A percentile compares a stretch with the other conserved stretches of the same genome.
phyloP scores from a whole-genome alignment of 2,329 filamentous ascomycete species.

The Lachnellula arida region DNA sequence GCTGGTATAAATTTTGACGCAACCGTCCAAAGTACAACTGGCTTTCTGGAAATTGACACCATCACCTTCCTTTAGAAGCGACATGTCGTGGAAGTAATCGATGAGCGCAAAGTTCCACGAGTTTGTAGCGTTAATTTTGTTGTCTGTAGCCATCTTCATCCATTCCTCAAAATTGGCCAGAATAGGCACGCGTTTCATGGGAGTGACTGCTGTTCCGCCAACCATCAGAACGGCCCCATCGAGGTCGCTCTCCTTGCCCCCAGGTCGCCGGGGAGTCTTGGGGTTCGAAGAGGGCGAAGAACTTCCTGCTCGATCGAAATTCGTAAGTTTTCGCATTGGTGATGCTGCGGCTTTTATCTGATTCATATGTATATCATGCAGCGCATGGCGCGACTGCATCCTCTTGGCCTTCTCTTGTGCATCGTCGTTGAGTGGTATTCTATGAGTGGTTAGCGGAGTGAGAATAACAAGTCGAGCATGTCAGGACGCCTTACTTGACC shows the following conservation, averaged over 20 bases:
- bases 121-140: slow-evolving; percentile 97
- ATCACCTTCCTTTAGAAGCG: slow-evolving; percentile 89
- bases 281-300: slow-evolving; percentile 52
- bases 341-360: slow-evolving; percentile 80
- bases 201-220: slow-evolving; percentile 74
- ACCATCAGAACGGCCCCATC: slow-evolving; percentile 61
- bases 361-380: slow-evolving; percentile 87
- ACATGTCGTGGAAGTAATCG: slow-evolving; percentile 99
- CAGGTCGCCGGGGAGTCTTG: slow-evolving; percentile 45
- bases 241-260: slow-evolving; percentile 39
- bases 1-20: slow-evolving; percentile 98
- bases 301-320: slow-evolving; percentile 55
- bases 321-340: slow-evolving; percentile 60
- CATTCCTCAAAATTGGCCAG: slow-evolving; percentile 98
- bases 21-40: slow-evolving; percentile 94
- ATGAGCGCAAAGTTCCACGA: slow-evolving; percentile 99
- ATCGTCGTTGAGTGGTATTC: slow-evolving; percentile 96
- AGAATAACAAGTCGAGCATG: neutral
- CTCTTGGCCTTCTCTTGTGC: slow-evolving; percentile 84
- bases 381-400: slow-evolving; percentile 78
- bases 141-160: slow-evolving; percentile 99
- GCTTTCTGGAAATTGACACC: slow-evolving; percentile 98
- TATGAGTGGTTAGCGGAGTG: slow-evolving; percentile 34
- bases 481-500: slow-evolving; percentile 28
- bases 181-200: slow-evolving; percentile 93